A percentile compares a stretch with the other conserved stretches of the same genome.
These are phyloP conservation scores for Kalanchoe fedtschenkoi DNA, from an alignment of 164 flowering plant species.

Conservation along the genomic window DNA sequence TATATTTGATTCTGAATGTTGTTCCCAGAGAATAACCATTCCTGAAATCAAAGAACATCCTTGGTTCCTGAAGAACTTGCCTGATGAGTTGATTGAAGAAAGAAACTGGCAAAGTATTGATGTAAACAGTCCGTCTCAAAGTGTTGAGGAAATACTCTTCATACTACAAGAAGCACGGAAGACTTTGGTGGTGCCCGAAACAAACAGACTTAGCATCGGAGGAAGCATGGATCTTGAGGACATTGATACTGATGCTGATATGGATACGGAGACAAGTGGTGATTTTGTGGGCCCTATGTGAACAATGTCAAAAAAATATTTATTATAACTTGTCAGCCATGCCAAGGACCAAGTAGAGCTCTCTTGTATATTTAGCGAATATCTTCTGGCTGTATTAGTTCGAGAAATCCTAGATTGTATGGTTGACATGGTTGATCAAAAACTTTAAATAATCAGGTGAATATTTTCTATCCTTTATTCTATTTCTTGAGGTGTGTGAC, in stretches of 20 bases:
- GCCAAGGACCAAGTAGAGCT: too few relatives aligned
- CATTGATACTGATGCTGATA: conserved; percentile 31
- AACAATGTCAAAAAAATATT: too few relatives aligned
- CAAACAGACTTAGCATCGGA: conserved; percentile 16
- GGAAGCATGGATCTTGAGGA: conserved; percentile 50
- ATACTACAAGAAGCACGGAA: conserved; percentile 40
- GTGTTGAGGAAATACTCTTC: conserved; percentile 28
- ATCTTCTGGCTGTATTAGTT: too few relatives aligned
- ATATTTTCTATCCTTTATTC: too few relatives aligned
- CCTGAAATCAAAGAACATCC: conserved; percentile 59
- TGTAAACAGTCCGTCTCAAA: conserved; percentile 28
- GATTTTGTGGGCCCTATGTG: conserved; percentile 35
- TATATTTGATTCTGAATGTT: not conserved
- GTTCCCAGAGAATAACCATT: conserved; percentile 68
- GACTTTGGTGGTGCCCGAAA: conserved; percentile 5
- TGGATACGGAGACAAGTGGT: conserved; percentile 33
- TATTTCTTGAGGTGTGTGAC: too few relatives aligned
- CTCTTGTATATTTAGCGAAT: too few relatives aligned
- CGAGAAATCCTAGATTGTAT: too few relatives aligned
- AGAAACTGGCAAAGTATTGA: conserved; percentile 25
- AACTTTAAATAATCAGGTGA: too few relatives aligned
- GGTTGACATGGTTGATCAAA: too few relatives aligned
- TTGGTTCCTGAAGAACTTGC: conserved; percentile 76
- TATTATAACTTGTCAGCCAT: too few relatives aligned
- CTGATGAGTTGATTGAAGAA: conserved; percentile 47